Evolutionary conservation across 768 basidiomycete species (phyloP).

Genomic region (Lactarius hengduanensis): DNA sequence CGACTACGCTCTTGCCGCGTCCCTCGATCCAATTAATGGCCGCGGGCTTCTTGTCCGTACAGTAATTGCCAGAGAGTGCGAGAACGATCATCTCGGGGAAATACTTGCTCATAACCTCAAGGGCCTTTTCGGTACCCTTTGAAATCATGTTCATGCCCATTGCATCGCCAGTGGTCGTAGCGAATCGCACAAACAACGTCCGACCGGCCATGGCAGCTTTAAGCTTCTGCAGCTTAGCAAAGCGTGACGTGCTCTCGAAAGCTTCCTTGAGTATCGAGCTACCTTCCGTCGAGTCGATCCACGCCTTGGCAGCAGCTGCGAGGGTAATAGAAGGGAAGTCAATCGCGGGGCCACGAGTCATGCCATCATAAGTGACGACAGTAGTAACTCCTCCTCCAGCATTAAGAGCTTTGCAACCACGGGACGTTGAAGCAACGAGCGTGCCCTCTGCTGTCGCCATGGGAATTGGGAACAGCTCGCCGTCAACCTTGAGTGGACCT

Average conservation of each 20-base stretch:
- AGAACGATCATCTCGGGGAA: slow-evolving; percentile 93
- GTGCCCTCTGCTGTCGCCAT: slow-evolving; percentile 99
- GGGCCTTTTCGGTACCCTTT: slow-evolving; percentile 94
- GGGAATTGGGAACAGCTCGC: slow-evolving; percentile 80
- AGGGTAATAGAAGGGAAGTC: slow-evolving; percentile 82
- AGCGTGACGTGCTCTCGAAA: slow-evolving; percentile 93
- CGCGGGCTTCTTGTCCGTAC: slow-evolving; percentile 99
- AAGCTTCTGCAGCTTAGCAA: slow-evolving; percentile 80
- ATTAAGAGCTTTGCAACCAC: slow-evolving; percentile 97
- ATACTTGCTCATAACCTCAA: slow-evolving; percentile 69
- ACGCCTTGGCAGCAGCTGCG: slow-evolving; percentile 82
- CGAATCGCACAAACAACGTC: slow-evolving; percentile 90
- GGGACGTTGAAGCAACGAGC: slow-evolving; percentile 93
- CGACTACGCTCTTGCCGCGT: slow-evolving; percentile 95
- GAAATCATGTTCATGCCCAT: slow-evolving; percentile 99
- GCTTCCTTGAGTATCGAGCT: slow-evolving; percentile 72
- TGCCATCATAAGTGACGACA: slow-evolving; percentile 86
- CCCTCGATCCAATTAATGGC: slow-evolving; percentile 99
- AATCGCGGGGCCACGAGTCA: slow-evolving; percentile 99
- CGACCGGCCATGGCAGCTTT: slow-evolving; percentile 92
- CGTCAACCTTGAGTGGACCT: slow-evolving; percentile 91
- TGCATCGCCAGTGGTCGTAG: slow-evolving; percentile 93
- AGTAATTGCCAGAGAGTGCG: slow-evolving; percentile 95
- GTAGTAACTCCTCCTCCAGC: slow-evolving; percentile 94
- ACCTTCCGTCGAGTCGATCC: slow-evolving; percentile 85